Conservation (phyloP, 148 eudicot species). For the Amaranthus hypochondriacus region DNA sequence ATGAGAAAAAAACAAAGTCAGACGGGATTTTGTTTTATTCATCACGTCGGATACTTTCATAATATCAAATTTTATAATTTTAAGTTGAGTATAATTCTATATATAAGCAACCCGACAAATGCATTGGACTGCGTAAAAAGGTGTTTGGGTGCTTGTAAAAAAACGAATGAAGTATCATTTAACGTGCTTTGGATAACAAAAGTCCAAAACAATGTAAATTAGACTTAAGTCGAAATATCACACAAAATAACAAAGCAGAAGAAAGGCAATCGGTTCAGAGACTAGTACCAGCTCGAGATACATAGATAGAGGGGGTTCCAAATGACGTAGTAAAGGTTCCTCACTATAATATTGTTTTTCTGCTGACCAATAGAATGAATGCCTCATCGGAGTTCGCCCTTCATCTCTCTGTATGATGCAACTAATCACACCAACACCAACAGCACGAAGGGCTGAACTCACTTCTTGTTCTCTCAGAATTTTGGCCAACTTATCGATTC, state of each 20-base stretch:
- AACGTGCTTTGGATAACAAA: not conserved
- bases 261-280: not conserved
- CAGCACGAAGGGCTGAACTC: slow-evolving; percentile 67
- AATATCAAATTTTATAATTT: too few relatives aligned
- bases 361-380: slow-evolving; percentile 88
- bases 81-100: too few relatives aligned
- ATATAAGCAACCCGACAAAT: too few relatives aligned
- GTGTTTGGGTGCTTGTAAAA: too few relatives aligned
- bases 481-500: slow-evolving; percentile 86
- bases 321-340: slow-evolving; percentile 84
- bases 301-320: slow-evolving; percentile 96
- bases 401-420: slow-evolving; percentile 99
- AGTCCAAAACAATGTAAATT: not conserved
- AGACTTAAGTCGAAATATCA: not conserved
- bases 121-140: too few relatives aligned
- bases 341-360: slow-evolving; percentile 72
- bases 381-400: slow-evolving; percentile 96
- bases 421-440: slow-evolving; percentile 85
- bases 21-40: too few relatives aligned
- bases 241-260: not conserved
- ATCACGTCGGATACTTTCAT: too few relatives aligned
- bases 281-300: slow-evolving; percentile 86
- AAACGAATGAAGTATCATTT: too few relatives aligned
- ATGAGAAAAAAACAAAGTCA: too few relatives aligned
- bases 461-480: slow-evolving; percentile 81